A percentile compares a stretch with the other conserved stretches of the same genome.
These are phyloP conservation scores for Agapanthus africanus DNA, from an alignment of 106 monocot species.

Conservation along the genomic window DNA sequence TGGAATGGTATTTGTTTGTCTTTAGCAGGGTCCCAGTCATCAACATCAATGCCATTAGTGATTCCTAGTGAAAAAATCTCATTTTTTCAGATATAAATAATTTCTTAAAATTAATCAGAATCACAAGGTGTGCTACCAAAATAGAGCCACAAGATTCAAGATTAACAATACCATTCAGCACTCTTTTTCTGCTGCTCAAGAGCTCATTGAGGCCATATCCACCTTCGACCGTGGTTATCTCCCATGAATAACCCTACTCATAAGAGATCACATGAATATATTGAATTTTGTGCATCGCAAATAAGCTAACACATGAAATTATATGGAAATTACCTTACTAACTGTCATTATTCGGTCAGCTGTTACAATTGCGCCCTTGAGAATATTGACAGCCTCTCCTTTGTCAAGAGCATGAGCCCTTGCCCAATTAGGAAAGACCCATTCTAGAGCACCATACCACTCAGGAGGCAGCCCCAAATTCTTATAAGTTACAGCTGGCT, in stretches of 20 bases:
- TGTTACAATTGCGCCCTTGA: constrained; percentile 93
- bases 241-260: constrained; percentile 87
- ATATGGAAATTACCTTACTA: constrained; percentile 48
- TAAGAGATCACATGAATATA: too few relatives aligned
- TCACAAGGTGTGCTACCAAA: too few relatives aligned
- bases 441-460: too few relatives aligned
- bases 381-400: constrained; percentile 91
- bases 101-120: background rate
- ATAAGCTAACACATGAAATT: background rate
- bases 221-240: constrained; percentile 91
- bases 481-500: too few relatives aligned
- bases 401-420: too few relatives aligned
- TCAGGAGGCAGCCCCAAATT: too few relatives aligned
- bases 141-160: too few relatives aligned
- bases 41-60: constrained; percentile 82
- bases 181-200: constrained; percentile 56
- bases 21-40: constrained; percentile 78
- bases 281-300: too few relatives aligned
- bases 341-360: constrained; percentile 85
- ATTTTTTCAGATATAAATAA: too few relatives aligned
- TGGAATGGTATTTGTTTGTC: constrained; percentile 76
- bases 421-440: too few relatives aligned
- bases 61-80: constrained; percentile 64
- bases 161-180: constrained; percentile 70
- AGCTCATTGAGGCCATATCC: constrained; percentile 84